These are phyloP conservation scores for Rasamsonia emersonii DNA, from an alignment of 2,329 filamentous ascomycete genomes.

Conservation along the genomic window DNA sequence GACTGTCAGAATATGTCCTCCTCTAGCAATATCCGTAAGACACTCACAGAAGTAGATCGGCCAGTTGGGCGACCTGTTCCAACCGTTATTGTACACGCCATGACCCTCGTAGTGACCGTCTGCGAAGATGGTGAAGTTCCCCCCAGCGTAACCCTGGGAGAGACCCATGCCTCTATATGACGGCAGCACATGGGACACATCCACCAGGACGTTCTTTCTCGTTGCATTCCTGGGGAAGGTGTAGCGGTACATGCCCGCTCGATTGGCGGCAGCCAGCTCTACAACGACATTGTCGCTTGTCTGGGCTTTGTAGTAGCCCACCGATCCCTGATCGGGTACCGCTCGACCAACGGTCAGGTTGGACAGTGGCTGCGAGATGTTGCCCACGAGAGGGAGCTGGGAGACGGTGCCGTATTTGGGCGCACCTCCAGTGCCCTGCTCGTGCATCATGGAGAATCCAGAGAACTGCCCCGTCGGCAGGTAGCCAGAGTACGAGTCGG, in stretches of 20 bases:
- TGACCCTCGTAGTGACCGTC: constrained; percentile 59
- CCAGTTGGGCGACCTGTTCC: constrained; percentile 55
- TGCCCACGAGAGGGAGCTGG: constrained; percentile 47
- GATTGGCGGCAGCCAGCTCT: constrained; percentile 60
- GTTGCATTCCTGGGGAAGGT: constrained; percentile 45
- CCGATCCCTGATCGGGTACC: constrained; percentile 42
- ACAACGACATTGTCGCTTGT: constrained; percentile 50
- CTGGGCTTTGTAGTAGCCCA: constrained; percentile 58
- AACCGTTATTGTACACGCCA: constrained; percentile 58
- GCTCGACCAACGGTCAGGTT: constrained; percentile 50
- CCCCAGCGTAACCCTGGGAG: constrained; percentile 48
- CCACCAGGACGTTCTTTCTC: constrained; percentile 52
- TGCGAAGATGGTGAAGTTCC: constrained; percentile 52
- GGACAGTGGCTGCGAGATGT: constrained; percentile 45
- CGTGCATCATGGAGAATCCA: constrained; percentile 47
- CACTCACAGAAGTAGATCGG: constrained; percentile 53
- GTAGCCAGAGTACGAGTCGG: constrained; percentile 49
- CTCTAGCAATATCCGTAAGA: constrained; percentile 23
- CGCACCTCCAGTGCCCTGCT: constrained; percentile 44
- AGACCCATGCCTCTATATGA: constrained; percentile 50
- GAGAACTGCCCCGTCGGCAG: constrained; percentile 41
- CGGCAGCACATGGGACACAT: constrained; percentile 56
- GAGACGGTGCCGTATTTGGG: constrained; percentile 44
- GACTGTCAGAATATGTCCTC: constrained; percentile 1
- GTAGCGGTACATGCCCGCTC: constrained; percentile 57